Conservation (phyloP, 345 rosid species). For the Barbarea vulgaris region DNA sequence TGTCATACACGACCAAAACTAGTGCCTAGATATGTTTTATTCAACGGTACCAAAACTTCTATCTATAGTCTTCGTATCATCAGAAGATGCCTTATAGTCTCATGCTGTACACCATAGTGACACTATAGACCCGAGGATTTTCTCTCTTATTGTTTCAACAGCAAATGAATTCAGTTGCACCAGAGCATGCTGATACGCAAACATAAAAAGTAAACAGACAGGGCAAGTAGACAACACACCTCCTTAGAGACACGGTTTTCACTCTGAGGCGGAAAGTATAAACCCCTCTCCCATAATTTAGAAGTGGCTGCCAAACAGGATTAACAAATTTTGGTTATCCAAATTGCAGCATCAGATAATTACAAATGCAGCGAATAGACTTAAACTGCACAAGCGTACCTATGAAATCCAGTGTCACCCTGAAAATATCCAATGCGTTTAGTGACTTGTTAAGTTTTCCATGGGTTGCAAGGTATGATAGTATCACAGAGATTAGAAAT, state of each 20-base stretch:
- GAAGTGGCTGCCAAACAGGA: slow-evolving; percentile 60
- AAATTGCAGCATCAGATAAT: slow-evolving; percentile 9
- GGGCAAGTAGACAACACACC: slow-evolving; percentile 50
- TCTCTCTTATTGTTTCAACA: slow-evolving; percentile 15
- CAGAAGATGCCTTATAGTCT: neutral
- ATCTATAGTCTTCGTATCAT: neutral
- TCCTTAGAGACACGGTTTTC: slow-evolving; percentile 58
- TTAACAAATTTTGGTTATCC: slow-evolving; percentile 7
- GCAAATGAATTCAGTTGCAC: slow-evolving; percentile 14
- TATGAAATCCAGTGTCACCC: slow-evolving; percentile 66
- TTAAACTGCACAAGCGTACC: slow-evolving; percentile 50
- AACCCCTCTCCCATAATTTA: slow-evolving; percentile 74
- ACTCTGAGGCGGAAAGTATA: slow-evolving; percentile 58
- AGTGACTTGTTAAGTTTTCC: slow-evolving; percentile 61
- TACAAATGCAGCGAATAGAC: neutral
- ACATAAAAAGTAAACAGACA: slow-evolving; percentile 1
- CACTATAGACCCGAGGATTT: neutral
- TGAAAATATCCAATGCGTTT: slow-evolving; percentile 77
- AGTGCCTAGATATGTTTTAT: neutral
- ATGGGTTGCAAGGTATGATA: slow-evolving; percentile 66
- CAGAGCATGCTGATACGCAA: neutral
- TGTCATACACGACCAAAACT: neutral
- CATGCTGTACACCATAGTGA: slow-evolving; percentile 13
- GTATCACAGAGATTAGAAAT: slow-evolving; percentile 64
- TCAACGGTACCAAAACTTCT: neutral